phyloP scores from a whole-genome alignment of 805 yeast genomes.

The Wickerhamomyces hampshirensis region DNA sequence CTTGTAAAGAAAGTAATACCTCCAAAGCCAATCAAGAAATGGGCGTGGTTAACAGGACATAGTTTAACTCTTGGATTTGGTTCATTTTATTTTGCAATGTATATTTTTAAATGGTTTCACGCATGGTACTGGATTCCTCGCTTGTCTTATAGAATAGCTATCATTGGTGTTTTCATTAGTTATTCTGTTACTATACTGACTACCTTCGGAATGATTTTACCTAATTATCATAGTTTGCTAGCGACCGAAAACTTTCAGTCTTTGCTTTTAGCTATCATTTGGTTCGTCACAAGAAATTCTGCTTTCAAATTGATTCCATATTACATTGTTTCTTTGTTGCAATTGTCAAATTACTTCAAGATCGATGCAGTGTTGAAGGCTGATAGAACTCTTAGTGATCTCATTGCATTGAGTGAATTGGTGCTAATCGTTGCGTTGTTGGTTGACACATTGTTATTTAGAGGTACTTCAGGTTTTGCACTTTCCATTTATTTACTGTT shows the following conservation, averaged over 20 bases:
- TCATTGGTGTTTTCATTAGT: constrained; percentile 52
- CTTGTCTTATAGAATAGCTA: constrained; percentile 48
- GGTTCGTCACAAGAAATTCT: constrained; percentile 64
- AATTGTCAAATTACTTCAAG: constrained; percentile 40
- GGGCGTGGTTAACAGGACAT: constrained; percentile 58
- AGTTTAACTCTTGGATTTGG: constrained; percentile 41
- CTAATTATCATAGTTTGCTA: constrained; percentile 58
- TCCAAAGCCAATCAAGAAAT: constrained; percentile 38
- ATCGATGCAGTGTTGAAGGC: constrained; percentile 35
- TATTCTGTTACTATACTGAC: constrained; percentile 50
- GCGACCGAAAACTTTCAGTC: constrained; percentile 77
- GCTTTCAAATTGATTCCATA: constrained; percentile 62
- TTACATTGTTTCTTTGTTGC: constrained; percentile 52
- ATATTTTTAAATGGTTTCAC: constrained; percentile 24
- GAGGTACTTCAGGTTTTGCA: constrained; percentile 65
- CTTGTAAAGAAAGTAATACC: constrained; percentile 30
- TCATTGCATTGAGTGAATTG: constrained; percentile 60
- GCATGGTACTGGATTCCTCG: constrained; percentile 40
- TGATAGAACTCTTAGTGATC: constrained; percentile 34
- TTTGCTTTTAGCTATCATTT: constrained; percentile 45
- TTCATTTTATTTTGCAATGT: constrained; percentile 27
- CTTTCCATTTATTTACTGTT: constrained; percentile 51
- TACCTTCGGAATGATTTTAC: constrained; percentile 55
- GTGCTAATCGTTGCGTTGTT: constrained; percentile 46
- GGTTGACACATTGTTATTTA: constrained; percentile 57